phyloP scores from a whole-genome alignment of 768 basidiomycete genomes.

The Chlorophyllum brunneum region DNA sequence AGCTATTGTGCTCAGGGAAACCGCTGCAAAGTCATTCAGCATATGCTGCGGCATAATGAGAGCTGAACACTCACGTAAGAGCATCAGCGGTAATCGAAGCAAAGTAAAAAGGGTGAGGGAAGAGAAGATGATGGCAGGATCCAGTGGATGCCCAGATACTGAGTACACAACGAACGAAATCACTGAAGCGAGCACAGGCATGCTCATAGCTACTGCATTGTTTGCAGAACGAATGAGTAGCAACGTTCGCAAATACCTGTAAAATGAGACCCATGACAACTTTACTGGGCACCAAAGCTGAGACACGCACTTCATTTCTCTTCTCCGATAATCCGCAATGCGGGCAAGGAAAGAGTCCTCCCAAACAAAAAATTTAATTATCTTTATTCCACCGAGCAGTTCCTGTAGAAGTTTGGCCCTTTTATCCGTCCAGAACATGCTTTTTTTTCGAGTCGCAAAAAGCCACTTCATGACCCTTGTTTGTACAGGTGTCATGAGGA shows the following conservation, averaged over 20 bases:
- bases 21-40: slow-evolving; percentile 36
- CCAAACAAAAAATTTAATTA: slow-evolving; percentile 94
- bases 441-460: slow-evolving; percentile 63
- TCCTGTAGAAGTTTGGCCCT: slow-evolving; percentile 89
- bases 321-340: slow-evolving; percentile 62
- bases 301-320: slow-evolving; percentile 60
- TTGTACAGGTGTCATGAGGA: slow-evolving; percentile 73
- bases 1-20: slow-evolving; percentile 72
- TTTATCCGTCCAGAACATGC: slow-evolving; percentile 89
- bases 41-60: slow-evolving; percentile 9
- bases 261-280: not conserved
- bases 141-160: slow-evolving; percentile 59
- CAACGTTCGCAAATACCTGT: slow-evolving; percentile 61
- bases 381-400: slow-evolving; percentile 82
- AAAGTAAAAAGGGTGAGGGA: slow-evolving; percentile 85
- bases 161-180: slow-evolving; percentile 75
- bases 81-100: slow-evolving; percentile 77
- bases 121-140: slow-evolving; percentile 75
- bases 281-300: not conserved
- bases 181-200: slow-evolving; percentile 80
- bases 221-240: slow-evolving; percentile 63
- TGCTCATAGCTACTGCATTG: slow-evolving; percentile 63
- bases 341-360: slow-evolving; percentile 76
- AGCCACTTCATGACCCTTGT: slow-evolving; percentile 68
- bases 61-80: slow-evolving; percentile 41